These are phyloP conservation scores for Fusarium sp. DNA, from an alignment of 2,329 filamentous ascomycete genomes.

Conservation along the genomic window DNA sequence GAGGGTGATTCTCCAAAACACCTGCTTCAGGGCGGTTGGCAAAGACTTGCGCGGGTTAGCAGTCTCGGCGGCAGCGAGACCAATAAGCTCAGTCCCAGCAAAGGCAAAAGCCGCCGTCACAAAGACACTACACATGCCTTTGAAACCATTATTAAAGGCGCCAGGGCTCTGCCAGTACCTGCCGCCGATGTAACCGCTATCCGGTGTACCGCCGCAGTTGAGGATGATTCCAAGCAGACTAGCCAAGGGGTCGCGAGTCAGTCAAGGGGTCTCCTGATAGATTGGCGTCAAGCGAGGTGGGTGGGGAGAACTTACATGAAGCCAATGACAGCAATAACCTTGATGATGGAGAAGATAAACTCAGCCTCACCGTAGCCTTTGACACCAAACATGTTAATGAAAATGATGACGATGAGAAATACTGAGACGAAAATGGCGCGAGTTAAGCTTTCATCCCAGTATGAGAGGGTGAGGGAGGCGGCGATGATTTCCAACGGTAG, in stretches of 20 bases:
- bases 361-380: constrained; percentile 92
- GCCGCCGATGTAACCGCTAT: constrained; percentile 83
- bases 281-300: background rate
- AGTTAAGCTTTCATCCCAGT: constrained; percentile 76
- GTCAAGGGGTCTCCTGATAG: constrained; percentile 44
- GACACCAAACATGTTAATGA: constrained; percentile 90
- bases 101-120: constrained; percentile 83
- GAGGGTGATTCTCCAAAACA: constrained; percentile 92
- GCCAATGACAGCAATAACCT: constrained; percentile 86
- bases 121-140: constrained; percentile 83
- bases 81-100: constrained; percentile 80
- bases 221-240: constrained; percentile 88
- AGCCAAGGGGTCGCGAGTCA: constrained; percentile 24
- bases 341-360: constrained; percentile 88
- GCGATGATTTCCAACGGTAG: constrained; percentile 89
- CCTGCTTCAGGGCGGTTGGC: constrained; percentile 89
- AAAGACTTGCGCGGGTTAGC: constrained; percentile 84
- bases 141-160: constrained; percentile 87
- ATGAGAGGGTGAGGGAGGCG: constrained; percentile 85
- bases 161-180: constrained; percentile 83
- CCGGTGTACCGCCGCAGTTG: constrained; percentile 82
- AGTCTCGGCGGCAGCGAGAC: constrained; percentile 81
- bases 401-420: constrained; percentile 80
- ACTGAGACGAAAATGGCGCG: constrained; percentile 84
- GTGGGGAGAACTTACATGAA: constrained; percentile 75